Conservation (phyloP, 73 alveolate genomes). For the Paramecium pentaurelia region DNA sequence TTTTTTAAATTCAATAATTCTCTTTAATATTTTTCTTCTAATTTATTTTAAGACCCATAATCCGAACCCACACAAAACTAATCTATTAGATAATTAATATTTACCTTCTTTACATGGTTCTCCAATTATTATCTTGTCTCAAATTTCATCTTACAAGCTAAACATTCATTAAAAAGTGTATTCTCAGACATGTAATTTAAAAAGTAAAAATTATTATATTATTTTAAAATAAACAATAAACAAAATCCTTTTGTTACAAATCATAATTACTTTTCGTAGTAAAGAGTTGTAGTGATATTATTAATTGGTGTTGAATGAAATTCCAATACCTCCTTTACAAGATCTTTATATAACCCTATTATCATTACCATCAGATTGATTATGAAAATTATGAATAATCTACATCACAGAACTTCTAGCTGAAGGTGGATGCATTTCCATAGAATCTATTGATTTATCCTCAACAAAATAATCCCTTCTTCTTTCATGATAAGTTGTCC, state of each 20-base stretch:
- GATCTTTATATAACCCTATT: no score
- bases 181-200: not conserved
- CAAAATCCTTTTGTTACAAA: not conserved
- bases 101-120: slow-evolving; percentile 68
- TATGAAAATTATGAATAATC: not conserved
- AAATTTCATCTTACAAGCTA: slow-evolving; percentile 72
- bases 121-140: slow-evolving; percentile 66
- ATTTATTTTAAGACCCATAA: slow-evolving; percentile 64
- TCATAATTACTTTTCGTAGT: not conserved
- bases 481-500: not conserved
- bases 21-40: slow-evolving; percentile 61
- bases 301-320: no score
- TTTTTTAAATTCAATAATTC: slow-evolving; percentile 52
- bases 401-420: not conserved
- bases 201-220: not conserved
- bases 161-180: slow-evolving; percentile 60
- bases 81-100: not conserved
- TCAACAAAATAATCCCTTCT: not conserved
- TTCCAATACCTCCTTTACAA: no score
- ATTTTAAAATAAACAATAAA: not conserved
- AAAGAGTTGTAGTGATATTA: no score
- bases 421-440: not conserved
- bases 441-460: not conserved
- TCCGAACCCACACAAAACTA: slow-evolving; percentile 68
- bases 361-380: no score